Percentiles rank a stretch among this genome's conserved stretches.
Conservation (phyloP, 2,329 filamentous ascomycete genomes). For the Alternaria solani region DNA sequence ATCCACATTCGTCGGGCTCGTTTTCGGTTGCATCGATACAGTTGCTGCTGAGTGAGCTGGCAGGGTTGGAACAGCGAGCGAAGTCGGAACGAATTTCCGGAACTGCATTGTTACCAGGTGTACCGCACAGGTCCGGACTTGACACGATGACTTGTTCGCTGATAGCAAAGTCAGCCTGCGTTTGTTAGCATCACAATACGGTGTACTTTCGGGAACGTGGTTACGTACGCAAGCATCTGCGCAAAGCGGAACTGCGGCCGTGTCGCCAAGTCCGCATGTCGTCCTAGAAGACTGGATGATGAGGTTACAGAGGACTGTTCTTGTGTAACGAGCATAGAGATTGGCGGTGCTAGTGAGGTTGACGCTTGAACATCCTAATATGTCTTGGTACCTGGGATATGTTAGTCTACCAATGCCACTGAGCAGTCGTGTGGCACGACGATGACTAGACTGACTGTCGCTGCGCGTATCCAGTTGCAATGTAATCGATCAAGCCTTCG, state of each 20-base stretch:
- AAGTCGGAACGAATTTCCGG: constrained; percentile 90
- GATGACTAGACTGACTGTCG: constrained; percentile 68
- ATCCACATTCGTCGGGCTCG: constrained; percentile 88
- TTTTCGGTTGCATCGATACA: constrained; percentile 83
- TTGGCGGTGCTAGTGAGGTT: constrained; percentile 79
- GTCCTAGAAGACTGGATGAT: constrained; percentile 88
- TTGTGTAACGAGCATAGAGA: constrained; percentile 93
- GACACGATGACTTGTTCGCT: constrained; percentile 87
- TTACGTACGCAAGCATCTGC: constrained; percentile 82
- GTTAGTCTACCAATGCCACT: constrained; percentile 37
- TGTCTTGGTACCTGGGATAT: constrained; percentile 73
- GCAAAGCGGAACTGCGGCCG: constrained; percentile 77
- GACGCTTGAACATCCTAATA: constrained; percentile 81
- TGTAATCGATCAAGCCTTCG: constrained; percentile 73
- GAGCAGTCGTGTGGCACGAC: not conserved
- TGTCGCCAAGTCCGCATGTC: constrained; percentile 71
- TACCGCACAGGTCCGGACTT: constrained; percentile 75
- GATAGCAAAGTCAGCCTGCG: constrained; percentile 79
- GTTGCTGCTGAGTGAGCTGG: constrained; percentile 74
- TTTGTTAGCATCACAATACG: constrained; percentile 40
- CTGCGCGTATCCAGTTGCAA: constrained; percentile 77
- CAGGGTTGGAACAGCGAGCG: constrained; percentile 83
- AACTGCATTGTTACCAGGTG: constrained; percentile 69
- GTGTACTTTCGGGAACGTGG: constrained; percentile 1
- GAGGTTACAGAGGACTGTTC: constrained; percentile 89